Conservation (phyloP, 768 basidiomycete species). For the Psilocybe sp. region DNA sequence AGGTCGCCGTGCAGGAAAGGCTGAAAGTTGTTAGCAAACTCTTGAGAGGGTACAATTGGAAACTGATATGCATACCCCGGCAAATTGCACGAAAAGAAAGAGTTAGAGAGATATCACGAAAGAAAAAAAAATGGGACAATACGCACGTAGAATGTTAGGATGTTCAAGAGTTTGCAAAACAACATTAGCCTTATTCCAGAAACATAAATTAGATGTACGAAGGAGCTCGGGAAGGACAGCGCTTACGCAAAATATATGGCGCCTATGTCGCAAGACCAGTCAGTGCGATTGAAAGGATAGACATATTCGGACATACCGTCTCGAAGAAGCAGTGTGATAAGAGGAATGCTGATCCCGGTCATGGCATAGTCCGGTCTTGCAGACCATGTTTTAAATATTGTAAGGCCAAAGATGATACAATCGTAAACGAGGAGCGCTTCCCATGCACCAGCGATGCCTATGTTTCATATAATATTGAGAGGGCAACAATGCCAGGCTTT, state of each 20-base stretch:
- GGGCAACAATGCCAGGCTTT: not conserved
- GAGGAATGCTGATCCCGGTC: conserved; percentile 23
- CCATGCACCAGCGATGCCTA: conserved; percentile 36
- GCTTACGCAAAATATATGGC: conserved; percentile 56
- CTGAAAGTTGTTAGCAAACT: conserved; percentile 26
- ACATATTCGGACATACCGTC: conserved; percentile 41
- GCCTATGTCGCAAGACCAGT: conserved; percentile 31
- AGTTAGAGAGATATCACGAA: not conserved
- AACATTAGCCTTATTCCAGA: conserved; percentile 43
- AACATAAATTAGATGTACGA: not conserved
- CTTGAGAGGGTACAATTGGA: not conserved
- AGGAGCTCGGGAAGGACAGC: not conserved
- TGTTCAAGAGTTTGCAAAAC: conserved; percentile 46
- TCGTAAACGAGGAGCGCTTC: no score
- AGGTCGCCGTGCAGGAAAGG: conserved; percentile 43
- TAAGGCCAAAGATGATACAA: no score
- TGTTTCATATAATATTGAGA: not conserved
- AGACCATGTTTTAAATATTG: conserved; percentile 39
- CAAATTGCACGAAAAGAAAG: not conserved
- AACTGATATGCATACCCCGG: conserved; percentile 12
- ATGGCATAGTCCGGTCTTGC: conserved; percentile 24
- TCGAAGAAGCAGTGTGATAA: conserved; percentile 41
- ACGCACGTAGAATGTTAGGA: conserved; percentile 33
- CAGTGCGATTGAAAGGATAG: not conserved
- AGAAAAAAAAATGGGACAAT: not conserved